Base-by-base conservation (phyloP, 768 basidiomycete species). In the Mycena haematopus region DNA sequence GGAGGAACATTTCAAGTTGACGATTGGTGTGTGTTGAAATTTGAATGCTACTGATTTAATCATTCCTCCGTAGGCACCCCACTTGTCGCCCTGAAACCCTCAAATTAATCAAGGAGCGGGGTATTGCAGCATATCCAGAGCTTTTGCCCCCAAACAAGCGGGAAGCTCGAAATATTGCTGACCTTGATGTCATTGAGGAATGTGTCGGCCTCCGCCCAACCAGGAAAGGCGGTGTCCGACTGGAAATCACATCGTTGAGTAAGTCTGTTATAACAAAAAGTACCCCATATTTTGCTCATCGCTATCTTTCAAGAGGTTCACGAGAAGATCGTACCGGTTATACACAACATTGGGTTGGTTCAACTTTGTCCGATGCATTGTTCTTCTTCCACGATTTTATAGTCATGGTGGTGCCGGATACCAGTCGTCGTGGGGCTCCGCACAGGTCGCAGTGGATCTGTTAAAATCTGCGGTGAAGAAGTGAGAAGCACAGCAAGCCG, bases 391-490 rank as follows among this genome's bases (percentile, higher is more conserved):
- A 7, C n/a, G 17, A 42, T 7, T 5, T 31, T 31, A 10, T 9
- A 42, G 40, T 6, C 40, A 42, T 9, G 40, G 40, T 3, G 40
- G 40, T 6, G 40, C 6, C 4, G 40, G 40, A 42, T 42, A 42
- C 40, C 40, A 42, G n/a, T 42, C 40, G 1, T 42, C 40, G 7
- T 42, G 40, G 40, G 40, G 40, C 6, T 42, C 40, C 17, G 40
- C 40, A 3, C 73, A 73, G 2, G 73, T 77, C 14, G 82, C 78
- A 0, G 66, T 85, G 5, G 72, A 73, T 19, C 65, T 87, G 10
- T 65, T 86, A 53, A 76, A 83, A 54, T 71, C 69, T 10, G 75
- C 74, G 11, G 25, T 62, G 9, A 17, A 42, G 4, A n/a, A 47
- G 10, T 40, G 35, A 54, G 13, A 35, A 14, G 19, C 19, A 36